Conservation (phyloP, 2,329 filamentous ascomycete genomes). For the Penicillium aurantiogriseum region DNA sequence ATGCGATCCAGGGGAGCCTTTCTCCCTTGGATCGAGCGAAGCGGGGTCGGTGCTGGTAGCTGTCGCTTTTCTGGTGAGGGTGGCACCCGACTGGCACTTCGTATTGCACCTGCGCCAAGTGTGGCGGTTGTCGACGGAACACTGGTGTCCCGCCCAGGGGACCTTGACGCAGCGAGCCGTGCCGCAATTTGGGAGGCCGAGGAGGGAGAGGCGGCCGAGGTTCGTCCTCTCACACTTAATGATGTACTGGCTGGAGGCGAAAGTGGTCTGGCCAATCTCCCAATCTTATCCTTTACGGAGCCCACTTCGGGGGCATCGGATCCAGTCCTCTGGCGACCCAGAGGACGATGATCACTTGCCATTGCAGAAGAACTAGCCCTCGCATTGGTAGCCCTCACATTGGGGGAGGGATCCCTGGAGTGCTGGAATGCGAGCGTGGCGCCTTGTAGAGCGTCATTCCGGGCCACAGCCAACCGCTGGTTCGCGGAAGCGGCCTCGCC, state of each 20-base stretch:
- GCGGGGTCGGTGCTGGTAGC: constrained; percentile 26
- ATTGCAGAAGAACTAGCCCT: constrained; percentile 15
- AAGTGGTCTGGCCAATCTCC: constrained; percentile 29
- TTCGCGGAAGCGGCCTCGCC: constrained; percentile 31
- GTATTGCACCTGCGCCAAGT: constrained; percentile 19
- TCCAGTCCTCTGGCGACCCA: constrained; percentile 16
- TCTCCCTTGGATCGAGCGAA: constrained; percentile 15
- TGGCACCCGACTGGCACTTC: constrained; percentile 19
- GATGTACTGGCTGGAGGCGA: constrained; percentile 10
- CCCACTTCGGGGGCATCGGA: constrained; percentile 32
- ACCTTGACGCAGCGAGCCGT: constrained; percentile 34
- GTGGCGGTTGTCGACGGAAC: constrained; percentile 12
- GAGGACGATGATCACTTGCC: constrained; percentile 21
- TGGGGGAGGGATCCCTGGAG: constrained; percentile 18
- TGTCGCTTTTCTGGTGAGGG: constrained; percentile 17
- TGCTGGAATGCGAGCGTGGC: constrained; percentile 38
- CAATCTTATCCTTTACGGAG: constrained; percentile 42
- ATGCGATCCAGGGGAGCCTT: constrained; percentile 10
- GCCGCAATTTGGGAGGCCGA: constrained; percentile 36
- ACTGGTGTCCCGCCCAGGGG: constrained; percentile 22
- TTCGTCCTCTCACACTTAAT: constrained; percentile 10
- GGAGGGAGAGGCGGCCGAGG: constrained; percentile 15
- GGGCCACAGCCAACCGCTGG: constrained; percentile 28
- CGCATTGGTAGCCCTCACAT: constrained; percentile 16
- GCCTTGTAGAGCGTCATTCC: constrained; percentile 36